Evolutionary conservation across 805 yeast species (phyloP).

Genomic region (Candida endomychidarum): DNA sequence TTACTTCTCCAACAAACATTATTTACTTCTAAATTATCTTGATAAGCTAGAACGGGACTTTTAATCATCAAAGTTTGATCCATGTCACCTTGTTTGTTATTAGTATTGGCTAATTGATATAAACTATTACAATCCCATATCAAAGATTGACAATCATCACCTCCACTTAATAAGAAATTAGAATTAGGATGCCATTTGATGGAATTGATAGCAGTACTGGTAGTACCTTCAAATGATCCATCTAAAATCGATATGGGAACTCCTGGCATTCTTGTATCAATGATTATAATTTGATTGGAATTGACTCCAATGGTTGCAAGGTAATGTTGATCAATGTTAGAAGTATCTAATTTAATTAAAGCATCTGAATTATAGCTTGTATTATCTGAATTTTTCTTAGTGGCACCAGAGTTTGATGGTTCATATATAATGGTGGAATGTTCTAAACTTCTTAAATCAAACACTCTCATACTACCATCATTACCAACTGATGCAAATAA

Average conservation of each 20-base stretch:
- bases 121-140: constrained; percentile 59
- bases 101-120: constrained; percentile 10
- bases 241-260: constrained; percentile 68
- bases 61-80: constrained; percentile 19
- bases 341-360: constrained; percentile 71
- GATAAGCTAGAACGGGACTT: constrained; percentile 49
- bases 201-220: constrained; percentile 64
- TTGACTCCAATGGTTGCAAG: constrained; percentile 80
- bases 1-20: constrained; percentile 68
- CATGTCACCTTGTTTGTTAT: constrained; percentile 6
- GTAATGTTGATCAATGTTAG: constrained; percentile 76
- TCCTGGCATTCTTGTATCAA: constrained; percentile 90
- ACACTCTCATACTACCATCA: constrained; percentile 91
- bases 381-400: background rate
- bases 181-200: constrained; percentile 83
- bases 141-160: constrained; percentile 72
- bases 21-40: constrained; percentile 71
- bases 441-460: constrained; percentile 84
- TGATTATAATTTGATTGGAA: constrained; percentile 60
- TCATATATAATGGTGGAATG: constrained; percentile 95
- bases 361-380: constrained; percentile 46
- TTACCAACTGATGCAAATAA: constrained; percentile 92
- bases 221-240: constrained; percentile 51
- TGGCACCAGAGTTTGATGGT: constrained; percentile 40
- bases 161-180: constrained; percentile 60